phyloP scores from a whole-genome alignment of 1,139 yeast genomes.

The Blastobotrys serpentis region DNA sequence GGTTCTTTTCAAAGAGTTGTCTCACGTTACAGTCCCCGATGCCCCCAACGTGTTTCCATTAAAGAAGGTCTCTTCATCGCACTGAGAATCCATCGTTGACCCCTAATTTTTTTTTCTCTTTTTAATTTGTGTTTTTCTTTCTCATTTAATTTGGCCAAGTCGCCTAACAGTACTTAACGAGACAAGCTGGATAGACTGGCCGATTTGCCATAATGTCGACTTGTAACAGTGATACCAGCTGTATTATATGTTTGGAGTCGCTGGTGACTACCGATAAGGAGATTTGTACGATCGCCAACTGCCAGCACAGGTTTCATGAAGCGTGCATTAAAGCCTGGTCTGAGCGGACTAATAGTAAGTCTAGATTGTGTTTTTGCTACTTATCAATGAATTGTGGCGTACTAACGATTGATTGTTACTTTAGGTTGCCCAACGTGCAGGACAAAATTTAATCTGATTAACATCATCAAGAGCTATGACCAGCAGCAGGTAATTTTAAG shows the following conservation, averaged over 20 bases:
- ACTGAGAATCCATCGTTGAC: neutral
- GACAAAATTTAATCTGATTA: slow-evolving; percentile 29
- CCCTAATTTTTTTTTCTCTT: neutral
- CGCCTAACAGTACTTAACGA: too few species aligned
- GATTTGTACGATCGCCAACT: slow-evolving; percentile 28
- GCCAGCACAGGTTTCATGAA: slow-evolving; percentile 50
- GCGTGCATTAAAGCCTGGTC: slow-evolving; percentile 52
- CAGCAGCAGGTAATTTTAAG: slow-evolving; percentile 10
- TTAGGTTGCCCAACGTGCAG: slow-evolving; percentile 55
- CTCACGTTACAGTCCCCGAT: neutral
- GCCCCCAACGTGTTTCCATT: neutral
- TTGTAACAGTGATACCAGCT: slow-evolving; percentile 12
- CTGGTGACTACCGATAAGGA: slow-evolving; percentile 15
- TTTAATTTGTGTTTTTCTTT: neutral
- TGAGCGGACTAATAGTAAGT: slow-evolving; percentile 47
- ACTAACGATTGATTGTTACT: neutral
- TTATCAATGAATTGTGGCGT: neutral
- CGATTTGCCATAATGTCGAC: neutral
- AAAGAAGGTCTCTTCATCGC: neutral
- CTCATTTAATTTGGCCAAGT: too few species aligned
- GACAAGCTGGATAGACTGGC: neutral
- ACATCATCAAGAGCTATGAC: slow-evolving; percentile 1
- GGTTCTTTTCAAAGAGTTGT: neutral
- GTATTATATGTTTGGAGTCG: slow-evolving; percentile 31
- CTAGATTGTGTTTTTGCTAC: slow-evolving; percentile 8